Evolutionary conservation across 805 yeast species (phyloP), one percentile per base, ranked within the genome.

Genomic region (Teunomyces gatunensis): DNA sequence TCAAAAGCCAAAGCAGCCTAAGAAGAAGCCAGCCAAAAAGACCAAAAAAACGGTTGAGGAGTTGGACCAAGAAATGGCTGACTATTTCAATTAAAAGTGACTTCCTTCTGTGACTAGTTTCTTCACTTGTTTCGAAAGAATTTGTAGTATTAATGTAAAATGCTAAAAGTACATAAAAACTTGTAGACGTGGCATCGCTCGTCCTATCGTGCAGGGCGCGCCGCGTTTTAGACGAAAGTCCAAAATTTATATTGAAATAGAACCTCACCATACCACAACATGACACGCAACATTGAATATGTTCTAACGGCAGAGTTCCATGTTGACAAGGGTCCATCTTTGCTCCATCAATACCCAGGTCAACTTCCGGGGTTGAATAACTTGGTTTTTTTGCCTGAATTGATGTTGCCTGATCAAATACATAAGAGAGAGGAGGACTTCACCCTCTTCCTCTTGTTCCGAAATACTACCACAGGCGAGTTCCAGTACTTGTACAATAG

Each of bases 21-120:
- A 71, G 51, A 77, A 79, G 72, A 62, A 63, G 51, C 65, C 65
- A 54, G 63, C 69, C 41, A 75, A 67, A 53, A 68, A 66, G 53
- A 9, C 37, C 17, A 75, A 76, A 70, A 90, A 90, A 80, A 83
- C 96, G 45, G 77, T 87, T 54, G 98, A 88, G 68, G 92, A 94
- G 72, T 82, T 92, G 64, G 99, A 94, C 72, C 96, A 91, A 66
- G 98, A 92, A 75, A 92, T 94, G 99, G 87, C 90, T 53, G 98
- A 91, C 65, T 92, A 92, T 74, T 91, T 92, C 39, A 49, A 46
- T 21, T 45, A 49, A 6, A 7, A n/a, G 11, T 4, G 6, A 13
- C 12, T 9, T n/a, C 5, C 12, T 11, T 23, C 21, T 18, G 20
- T 17, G 20, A n/a, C 18, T 20, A 11, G 27, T 20, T 17, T 11